Percentiles rank a stretch among this genome's conserved stretches.
Conservation (phyloP, 495 filamentous ascomycete species). For the Xylaria palmicola region DNA sequence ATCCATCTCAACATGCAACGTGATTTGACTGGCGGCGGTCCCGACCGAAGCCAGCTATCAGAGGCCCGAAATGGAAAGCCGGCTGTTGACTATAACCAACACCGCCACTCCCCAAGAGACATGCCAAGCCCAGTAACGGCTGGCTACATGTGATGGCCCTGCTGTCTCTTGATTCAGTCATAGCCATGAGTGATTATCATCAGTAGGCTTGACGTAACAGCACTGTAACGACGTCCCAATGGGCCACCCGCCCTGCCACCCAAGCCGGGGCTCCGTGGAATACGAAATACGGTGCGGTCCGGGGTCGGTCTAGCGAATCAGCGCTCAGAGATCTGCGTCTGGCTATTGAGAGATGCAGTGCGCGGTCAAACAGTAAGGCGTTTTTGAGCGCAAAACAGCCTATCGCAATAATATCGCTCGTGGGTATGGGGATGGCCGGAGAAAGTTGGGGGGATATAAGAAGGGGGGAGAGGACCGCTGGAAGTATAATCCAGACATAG, state of each 20-base stretch:
- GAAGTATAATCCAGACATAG: not conserved
- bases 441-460: not conserved
- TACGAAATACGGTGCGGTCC: conserved; percentile 7
- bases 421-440: not conserved
- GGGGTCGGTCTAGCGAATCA: not conserved
- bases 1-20: too few relatives aligned
- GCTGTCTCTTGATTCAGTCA: too few relatives aligned
- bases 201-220: not conserved
- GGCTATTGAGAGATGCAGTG: not conserved
- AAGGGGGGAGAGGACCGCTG: not conserved
- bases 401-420: not conserved
- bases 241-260: not conserved
- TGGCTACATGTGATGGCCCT: too few relatives aligned
- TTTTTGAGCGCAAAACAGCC: not conserved
- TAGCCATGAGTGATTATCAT: too few relatives aligned
- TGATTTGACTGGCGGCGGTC: too few relatives aligned
- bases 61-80: too few relatives aligned
- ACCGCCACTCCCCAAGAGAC: not conserved
- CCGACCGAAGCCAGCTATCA: too few relatives aligned
- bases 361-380: not conserved
- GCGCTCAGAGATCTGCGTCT: not conserved
- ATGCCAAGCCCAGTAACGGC: not conserved
- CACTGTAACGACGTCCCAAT: not conserved
- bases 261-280: not conserved
- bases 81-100: not conserved